These are phyloP conservation scores for Leccinum pachyderme DNA, from an alignment of 1,284 basidiomycete genomes.

Conservation along the genomic window DNA sequence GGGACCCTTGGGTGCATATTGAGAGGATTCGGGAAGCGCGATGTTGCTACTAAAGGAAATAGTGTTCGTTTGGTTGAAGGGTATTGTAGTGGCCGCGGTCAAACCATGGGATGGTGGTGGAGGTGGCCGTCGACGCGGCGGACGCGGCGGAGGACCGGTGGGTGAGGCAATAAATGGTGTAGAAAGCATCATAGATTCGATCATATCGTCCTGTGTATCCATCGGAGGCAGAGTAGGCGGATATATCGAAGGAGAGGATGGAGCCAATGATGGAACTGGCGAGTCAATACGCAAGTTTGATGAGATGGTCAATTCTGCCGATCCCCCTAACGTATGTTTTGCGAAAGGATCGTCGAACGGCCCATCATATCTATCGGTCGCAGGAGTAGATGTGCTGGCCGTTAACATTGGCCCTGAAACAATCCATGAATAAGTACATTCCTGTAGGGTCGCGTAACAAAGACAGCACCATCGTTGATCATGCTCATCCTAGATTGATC, in stretches of 20 bases:
- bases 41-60: not conserved
- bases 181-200: not conserved
- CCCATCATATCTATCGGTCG: not conserved
- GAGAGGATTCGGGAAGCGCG: not conserved
- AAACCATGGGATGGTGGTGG: constrained; percentile 7
- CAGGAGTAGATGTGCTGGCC: not conserved
- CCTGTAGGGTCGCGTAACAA: not conserved
- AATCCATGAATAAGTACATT: not conserved
- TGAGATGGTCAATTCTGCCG: constrained; percentile 21
- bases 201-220: not conserved
- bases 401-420: not conserved
- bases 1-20: not conserved
- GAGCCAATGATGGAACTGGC: constrained; percentile 3
- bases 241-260: constrained; percentile 17
- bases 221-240: constrained; percentile 7
- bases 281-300: constrained; percentile 13
- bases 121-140: constrained; percentile 28
- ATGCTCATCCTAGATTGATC: constrained; percentile 15
- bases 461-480: not conserved
- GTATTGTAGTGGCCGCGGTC: constrained; percentile 1
- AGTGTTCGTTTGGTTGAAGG: not conserved
- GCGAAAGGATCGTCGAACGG: constrained; percentile 1
- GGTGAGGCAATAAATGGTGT: not conserved
- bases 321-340: not conserved
- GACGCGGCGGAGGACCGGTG: constrained; percentile 36